Evolutionary conservation across 139 green algal genomes (phyloP).

Genomic region (Chlamydomonas sphaeroides): DNA sequence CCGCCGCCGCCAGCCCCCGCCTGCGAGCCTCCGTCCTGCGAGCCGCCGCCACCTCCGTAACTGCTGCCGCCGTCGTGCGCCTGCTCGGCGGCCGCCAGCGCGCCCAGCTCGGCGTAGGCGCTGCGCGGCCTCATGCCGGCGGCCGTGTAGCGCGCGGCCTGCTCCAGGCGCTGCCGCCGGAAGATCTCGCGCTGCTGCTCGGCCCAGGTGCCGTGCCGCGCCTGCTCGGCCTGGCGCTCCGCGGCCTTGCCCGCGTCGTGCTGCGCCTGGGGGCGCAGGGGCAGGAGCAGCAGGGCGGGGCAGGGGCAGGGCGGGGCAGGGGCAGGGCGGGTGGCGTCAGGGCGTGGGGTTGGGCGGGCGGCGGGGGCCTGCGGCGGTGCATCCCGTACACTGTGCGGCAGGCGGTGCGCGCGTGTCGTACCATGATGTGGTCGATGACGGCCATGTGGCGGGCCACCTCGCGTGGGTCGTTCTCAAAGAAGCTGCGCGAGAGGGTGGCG

Average conservation of each 20-base stretch:
- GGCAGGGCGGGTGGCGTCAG: no score
- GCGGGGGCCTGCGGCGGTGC: no score
- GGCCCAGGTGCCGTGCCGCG: slow-evolving; percentile 41
- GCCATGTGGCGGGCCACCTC: slow-evolving; percentile 49
- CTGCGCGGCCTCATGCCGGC: slow-evolving; percentile 38
- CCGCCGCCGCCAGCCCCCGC: neutral
- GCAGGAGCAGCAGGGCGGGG: no score
- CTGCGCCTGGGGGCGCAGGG: neutral
- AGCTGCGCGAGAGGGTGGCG: slow-evolving; percentile 15
- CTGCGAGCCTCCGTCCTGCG: neutral
- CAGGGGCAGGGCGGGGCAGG: no score
- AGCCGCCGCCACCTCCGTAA: neutral
- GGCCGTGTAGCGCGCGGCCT: slow-evolving; percentile 32
- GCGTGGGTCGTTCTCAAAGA: slow-evolving; percentile 49
- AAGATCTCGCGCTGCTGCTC: slow-evolving; percentile 51
- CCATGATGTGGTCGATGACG: no score
- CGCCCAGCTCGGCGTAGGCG: slow-evolving; percentile 32
- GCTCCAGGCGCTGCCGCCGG: slow-evolving; percentile 50
- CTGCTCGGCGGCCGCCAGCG: slow-evolving; percentile 20
- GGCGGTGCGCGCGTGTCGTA: no score
- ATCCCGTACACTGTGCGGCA: no score
- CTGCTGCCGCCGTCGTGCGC: neutral
- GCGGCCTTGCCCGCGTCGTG: slow-evolving; percentile 18
- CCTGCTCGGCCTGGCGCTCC: slow-evolving; percentile 30
- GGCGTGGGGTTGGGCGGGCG: no score